Conservation (phyloP, 352 stramenopile species). For the Phytophthora crassamura region DNA sequence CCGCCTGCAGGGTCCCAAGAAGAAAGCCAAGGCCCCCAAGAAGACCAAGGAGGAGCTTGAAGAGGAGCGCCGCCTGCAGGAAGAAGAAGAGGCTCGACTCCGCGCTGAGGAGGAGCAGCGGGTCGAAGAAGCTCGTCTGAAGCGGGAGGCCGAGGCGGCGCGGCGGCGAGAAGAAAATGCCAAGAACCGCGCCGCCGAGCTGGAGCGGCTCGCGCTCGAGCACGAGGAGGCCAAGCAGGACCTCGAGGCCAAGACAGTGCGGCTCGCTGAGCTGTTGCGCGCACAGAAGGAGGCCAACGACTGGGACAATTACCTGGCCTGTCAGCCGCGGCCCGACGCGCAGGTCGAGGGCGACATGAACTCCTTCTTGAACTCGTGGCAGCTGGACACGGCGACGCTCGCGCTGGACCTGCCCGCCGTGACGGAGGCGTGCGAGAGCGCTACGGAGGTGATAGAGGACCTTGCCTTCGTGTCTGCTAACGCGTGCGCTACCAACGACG, state of each 20-base stretch:
- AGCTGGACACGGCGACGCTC: slow-evolving; percentile 58
- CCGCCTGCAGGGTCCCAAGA: slow-evolving; percentile 66
- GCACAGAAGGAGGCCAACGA: slow-evolving; percentile 71
- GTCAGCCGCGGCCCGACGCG: slow-evolving; percentile 69
- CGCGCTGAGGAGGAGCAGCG: slow-evolving; percentile 75
- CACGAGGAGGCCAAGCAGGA: slow-evolving; percentile 59
- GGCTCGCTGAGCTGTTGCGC: slow-evolving; percentile 67
- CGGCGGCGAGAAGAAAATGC: slow-evolving; percentile 69
- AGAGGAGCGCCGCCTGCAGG: slow-evolving; percentile 73
- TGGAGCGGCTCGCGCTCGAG: slow-evolving; percentile 63
- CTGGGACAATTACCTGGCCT: slow-evolving; percentile 82
- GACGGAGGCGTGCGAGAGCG: slow-evolving; percentile 55
- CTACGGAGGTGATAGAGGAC: slow-evolving; percentile 69
- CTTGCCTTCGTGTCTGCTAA: slow-evolving; percentile 62
- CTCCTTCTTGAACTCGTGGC: slow-evolving; percentile 82
- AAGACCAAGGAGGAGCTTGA: slow-evolving; percentile 86
- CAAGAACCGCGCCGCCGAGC: slow-evolving; percentile 67
- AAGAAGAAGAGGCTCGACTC: slow-evolving; percentile 72
- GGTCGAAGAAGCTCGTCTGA: slow-evolving; percentile 70
- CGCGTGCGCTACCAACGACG: slow-evolving; percentile 62
- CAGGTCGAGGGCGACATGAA: slow-evolving; percentile 83
- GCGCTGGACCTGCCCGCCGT: slow-evolving; percentile 47
- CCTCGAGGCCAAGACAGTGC: slow-evolving; percentile 64
- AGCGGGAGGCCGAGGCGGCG: slow-evolving; percentile 61
- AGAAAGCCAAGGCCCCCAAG: slow-evolving; percentile 80